Percentiles rank a stretch among this genome's conserved stretches.
Evolutionary conservation across 495 filamentous ascomycete species (phyloP).

Genomic region (Talaromyces thailandensis): DNA sequence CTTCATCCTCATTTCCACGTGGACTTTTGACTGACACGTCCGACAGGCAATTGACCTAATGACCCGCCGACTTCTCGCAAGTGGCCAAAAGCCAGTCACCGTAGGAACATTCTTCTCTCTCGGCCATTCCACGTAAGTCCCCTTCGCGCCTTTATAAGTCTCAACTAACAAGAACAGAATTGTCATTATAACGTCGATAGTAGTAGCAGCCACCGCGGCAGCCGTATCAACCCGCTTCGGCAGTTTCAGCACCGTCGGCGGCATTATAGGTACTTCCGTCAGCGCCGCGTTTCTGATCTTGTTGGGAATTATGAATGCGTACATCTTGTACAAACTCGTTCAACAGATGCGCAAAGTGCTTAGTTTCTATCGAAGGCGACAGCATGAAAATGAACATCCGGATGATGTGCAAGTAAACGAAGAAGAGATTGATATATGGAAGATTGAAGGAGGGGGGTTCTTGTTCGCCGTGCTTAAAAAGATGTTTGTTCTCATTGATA

Average conservation of each 20-base stretch:
- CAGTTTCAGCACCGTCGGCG: slow-evolving; percentile 70
- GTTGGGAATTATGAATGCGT: slow-evolving; percentile 74
- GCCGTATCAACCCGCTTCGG: slow-evolving; percentile 73
- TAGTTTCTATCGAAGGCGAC: slow-evolving; percentile 13
- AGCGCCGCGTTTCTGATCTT: slow-evolving; percentile 74
- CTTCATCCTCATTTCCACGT: background rate
- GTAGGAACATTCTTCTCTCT: slow-evolving; percentile 95
- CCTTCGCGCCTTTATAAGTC: too few species aligned
- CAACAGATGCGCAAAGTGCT: slow-evolving; percentile 56
- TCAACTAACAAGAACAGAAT: slow-evolving; percentile 32
- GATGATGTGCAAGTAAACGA: slow-evolving; percentile 19
- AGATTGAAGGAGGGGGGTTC: slow-evolving; percentile 69
- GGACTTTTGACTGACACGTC: background rate
- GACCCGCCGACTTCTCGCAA: slow-evolving; percentile 83
- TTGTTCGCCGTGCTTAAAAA: slow-evolving; percentile 62
- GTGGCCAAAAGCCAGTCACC: slow-evolving; percentile 78
- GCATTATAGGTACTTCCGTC: slow-evolving; percentile 74
- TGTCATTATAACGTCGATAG: slow-evolving; percentile 82
- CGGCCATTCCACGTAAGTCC: slow-evolving; percentile 69
- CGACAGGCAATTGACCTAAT: slow-evolving; percentile 82
- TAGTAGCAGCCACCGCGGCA: slow-evolving; percentile 82
- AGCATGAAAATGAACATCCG: background rate
- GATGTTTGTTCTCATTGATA: slow-evolving; percentile 76
- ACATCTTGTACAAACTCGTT: slow-evolving; percentile 71
- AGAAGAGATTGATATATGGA: slow-evolving; percentile 48